These are phyloP conservation scores for Gracilaria caudata DNA, from an alignment of 23 red algal genomes.

Conservation along the genomic window DNA sequence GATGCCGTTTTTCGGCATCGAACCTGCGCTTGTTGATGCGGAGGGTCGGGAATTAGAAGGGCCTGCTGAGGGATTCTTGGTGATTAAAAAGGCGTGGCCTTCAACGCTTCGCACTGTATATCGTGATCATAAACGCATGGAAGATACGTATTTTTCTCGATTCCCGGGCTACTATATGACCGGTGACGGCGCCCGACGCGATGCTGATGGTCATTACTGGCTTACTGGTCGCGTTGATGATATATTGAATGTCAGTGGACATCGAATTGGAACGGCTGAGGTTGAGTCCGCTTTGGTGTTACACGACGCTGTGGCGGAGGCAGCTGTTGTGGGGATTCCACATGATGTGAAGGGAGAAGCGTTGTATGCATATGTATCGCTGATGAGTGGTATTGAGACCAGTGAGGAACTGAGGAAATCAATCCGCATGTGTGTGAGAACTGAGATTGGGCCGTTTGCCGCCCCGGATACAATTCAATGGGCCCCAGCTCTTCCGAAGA, in stretches of 20 bases:
- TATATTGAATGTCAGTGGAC: slow-evolving; percentile 97
- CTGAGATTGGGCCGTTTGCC: slow-evolving; percentile 92
- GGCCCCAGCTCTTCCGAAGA: slow-evolving; percentile 94
- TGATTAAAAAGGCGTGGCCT: slow-evolving; percentile 89
- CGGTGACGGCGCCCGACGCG: slow-evolving; percentile 92
- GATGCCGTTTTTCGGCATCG: slow-evolving; percentile 95
- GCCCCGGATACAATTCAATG: slow-evolving; percentile 88
- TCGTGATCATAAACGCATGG: slow-evolving; percentile 93
- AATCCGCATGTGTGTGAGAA: slow-evolving; percentile 64
- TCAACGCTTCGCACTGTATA: slow-evolving; percentile 89
- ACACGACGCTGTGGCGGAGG: slow-evolving; percentile 85
- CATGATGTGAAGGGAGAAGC: slow-evolving; percentile 97
- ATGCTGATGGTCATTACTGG: slow-evolving; percentile 93
- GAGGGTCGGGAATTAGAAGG: slow-evolving; percentile 83
- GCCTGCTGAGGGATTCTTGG: slow-evolving; percentile 78
- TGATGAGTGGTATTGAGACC: slow-evolving; percentile 70
- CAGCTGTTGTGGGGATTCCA: slow-evolving; percentile 88
- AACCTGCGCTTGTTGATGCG: slow-evolving; percentile 80
- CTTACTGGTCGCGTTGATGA: slow-evolving; percentile 97
- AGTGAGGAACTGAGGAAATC: slow-evolving; percentile 69
- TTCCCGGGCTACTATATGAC: slow-evolving; percentile 97
- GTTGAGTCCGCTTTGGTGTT: slow-evolving; percentile 91
- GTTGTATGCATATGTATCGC: slow-evolving; percentile 92
- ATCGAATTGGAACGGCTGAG: slow-evolving; percentile 98
- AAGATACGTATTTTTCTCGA: slow-evolving; percentile 86